Conservation (phyloP, 2,329 filamentous ascomycete genomes). For the Hymenoscyphus fraxineus region DNA sequence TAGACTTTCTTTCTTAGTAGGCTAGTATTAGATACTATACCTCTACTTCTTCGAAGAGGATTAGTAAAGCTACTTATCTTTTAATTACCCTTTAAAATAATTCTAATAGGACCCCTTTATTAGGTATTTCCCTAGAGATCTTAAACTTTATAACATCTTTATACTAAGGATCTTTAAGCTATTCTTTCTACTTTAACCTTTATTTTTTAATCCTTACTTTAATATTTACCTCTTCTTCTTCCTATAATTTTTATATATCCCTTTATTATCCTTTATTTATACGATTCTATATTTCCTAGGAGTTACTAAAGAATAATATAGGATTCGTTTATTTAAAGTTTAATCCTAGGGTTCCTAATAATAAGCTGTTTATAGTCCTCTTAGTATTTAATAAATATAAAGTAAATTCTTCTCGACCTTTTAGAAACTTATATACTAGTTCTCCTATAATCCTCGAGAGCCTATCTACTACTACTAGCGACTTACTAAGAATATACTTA, state of each 20-base stretch:
- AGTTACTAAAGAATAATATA: no score
- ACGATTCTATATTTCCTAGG: no score
- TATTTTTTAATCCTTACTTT: not conserved
- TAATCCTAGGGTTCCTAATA: not conserved
- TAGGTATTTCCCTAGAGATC: not conserved
- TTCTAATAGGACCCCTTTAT: not conserved
- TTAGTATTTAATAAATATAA: not conserved
- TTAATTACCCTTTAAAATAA: not conserved
- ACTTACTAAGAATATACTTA: no score
- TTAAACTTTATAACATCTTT: not conserved
- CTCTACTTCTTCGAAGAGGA: no score
- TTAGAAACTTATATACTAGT: not conserved
- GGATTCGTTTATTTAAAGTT: not conserved
- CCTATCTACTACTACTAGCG: not conserved
- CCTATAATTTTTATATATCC: no score
- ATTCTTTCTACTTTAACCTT: not conserved
- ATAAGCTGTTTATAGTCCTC: no score
- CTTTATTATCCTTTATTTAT: no score
- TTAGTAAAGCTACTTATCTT: not conserved
- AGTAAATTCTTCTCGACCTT: not conserved
- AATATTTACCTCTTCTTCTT: no score
- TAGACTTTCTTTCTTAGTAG: no score
- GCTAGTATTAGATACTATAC: no score
- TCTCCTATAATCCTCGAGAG: not conserved
- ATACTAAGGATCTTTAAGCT: not conserved